Base-by-base conservation (phyloP, 768 basidiomycete genomes). In the Brasilioporus rufonigricans region DNA sequence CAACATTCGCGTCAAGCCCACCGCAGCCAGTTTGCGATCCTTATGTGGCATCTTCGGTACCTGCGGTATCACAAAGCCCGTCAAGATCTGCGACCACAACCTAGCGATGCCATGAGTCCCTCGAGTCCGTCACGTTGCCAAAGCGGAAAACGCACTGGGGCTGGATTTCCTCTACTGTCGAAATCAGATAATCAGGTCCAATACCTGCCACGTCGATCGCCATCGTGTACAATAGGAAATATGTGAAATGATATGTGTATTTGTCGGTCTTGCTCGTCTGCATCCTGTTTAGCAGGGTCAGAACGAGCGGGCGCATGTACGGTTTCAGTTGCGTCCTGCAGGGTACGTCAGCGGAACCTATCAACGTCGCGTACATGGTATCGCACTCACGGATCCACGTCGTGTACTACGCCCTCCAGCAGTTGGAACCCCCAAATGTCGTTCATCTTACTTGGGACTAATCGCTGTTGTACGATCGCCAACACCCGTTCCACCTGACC, bases 381-480 rank as follows among this genome's bases (percentile, higher is more conserved):
- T 16, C 50, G 12, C 7, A 80, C 93, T 71, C 67, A 98, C 93
- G 85, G 76, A 46, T 89, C 86, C 16, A 93, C 80, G 63, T 83
- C 71, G 45, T 80, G 77, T 49, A 93, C 80, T 16, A 97, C 80
- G 6, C 83, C 80, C 55, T 95, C 84, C 44, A 99, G 67, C 13
- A 99, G 74, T 67, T 97, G 94, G 59, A 96, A 93, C 1, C 93
- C 96, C 82, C 89, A 95, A 5, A 74, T 80, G 69, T 99, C 96
- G 64, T 97, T 93, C 24, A 85, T 52, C 67, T 93, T 95, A 18
- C 85, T 87, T 5, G 91, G 91, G 29, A 97, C 85, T 21, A 99
- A 74, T 40, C 93, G 81, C 65, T 97, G 95, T 71, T 97, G 95
- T 10, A 87, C 78, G 50, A 99, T 87, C 44, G 91, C 96, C 31